Evolutionary conservation across 495 filamentous ascomycete species (phyloP).

Genomic region (Penicillium cosmopolitanum): DNA sequence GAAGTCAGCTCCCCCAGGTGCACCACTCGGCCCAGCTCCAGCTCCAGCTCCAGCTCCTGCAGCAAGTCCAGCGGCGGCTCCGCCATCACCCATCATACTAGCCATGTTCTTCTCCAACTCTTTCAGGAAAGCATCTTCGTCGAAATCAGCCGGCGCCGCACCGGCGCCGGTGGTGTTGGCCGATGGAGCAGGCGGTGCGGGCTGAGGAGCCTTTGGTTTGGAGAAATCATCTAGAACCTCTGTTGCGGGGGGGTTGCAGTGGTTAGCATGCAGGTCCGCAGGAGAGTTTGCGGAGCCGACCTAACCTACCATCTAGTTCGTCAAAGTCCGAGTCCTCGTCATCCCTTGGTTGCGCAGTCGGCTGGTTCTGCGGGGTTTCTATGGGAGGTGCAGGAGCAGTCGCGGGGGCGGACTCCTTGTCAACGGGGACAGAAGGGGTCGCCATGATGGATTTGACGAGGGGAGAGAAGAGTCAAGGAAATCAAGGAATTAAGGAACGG

Average conservation of each 20-base stretch:
- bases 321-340: conserved; percentile 71
- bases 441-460: conserved; percentile 12
- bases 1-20: conserved; percentile 17
- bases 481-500: background rate
- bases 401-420: conserved; percentile 3
- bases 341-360: conserved; percentile 18
- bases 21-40: background rate
- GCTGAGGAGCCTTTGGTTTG: conserved; percentile 46
- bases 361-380: conserved; percentile 14
- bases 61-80: conserved; percentile 14
- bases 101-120: conserved; percentile 89
- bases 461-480: background rate
- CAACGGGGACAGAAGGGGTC: conserved; percentile 9
- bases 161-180: conserved; percentile 20
- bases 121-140: conserved; percentile 72
- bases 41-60: background rate
- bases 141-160: conserved; percentile 29
- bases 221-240: conserved; percentile 91
- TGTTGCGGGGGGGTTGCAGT: conserved; percentile 33
- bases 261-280: conserved; percentile 4
- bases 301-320: conserved; percentile 80
- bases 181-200: conserved; percentile 35
- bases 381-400: conserved; percentile 4
- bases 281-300: conserved; percentile 9
- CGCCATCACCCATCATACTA: conserved; percentile 62